Evolutionary conservation across 169 alveolate genomes (phyloP).

Genomic region (Eimeria necatrix): DNA sequence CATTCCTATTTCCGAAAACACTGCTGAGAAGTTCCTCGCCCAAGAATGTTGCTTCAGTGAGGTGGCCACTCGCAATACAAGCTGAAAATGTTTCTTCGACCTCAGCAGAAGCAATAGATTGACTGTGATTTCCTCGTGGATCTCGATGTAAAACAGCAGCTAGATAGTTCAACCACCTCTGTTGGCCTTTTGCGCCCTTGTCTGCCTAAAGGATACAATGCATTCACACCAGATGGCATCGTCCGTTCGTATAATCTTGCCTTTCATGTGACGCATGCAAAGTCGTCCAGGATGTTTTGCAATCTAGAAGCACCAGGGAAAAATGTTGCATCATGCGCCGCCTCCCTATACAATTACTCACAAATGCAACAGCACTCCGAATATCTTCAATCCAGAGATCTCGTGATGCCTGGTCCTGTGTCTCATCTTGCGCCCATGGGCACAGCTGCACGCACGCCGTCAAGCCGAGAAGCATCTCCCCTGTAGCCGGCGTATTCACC

Average conservation of each 20-base stretch:
- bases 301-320: too few species aligned
- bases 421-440: conserved; percentile 59
- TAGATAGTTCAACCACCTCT: conserved; percentile 33
- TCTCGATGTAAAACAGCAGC: neutral
- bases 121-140: conserved; percentile 18
- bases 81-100: conserved; percentile 40
- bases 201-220: conserved; percentile 19
- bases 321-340: neutral
- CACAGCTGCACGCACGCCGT: conserved; percentile 36
- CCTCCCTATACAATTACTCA: neutral
- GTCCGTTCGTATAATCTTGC: too few species aligned
- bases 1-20: conserved; percentile 51
- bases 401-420: conserved; percentile 2
- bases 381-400: conserved; percentile 56
- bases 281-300: too few species aligned
- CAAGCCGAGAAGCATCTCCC: neutral
- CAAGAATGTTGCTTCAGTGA: conserved; percentile 57
- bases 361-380: conserved; percentile 72
- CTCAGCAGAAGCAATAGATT: conserved; percentile 45
- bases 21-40: conserved; percentile 44
- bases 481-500: too few species aligned
- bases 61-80: conserved; percentile 56
- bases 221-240: too few species aligned
- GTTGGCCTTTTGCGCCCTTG: conserved; percentile 52
- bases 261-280: too few species aligned